Evolutionary conservation across 2,329 filamentous ascomycete species (phyloP), one percentile per base, ranked within the genome.

Genomic region (Periconia digitata): DNA sequence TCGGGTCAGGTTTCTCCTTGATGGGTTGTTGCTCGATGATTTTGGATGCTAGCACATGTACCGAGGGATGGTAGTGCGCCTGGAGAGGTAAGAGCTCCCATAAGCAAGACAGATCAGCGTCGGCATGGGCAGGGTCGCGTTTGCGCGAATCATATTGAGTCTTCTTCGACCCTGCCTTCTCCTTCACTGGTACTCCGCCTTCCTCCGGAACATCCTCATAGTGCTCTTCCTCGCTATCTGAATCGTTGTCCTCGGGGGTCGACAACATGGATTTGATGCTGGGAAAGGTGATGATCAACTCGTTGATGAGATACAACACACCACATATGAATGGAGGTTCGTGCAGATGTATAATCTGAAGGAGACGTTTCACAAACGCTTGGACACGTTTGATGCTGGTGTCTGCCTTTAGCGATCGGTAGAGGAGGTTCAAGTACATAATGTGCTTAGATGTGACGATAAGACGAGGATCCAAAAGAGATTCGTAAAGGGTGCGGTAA

Each of bases 401-500:
- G 63, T 99, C 94, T 29, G 86, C 84, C 75, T 95, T 97, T 53
- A 99, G 75, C 12, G 92, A 85, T 58, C 90, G 86, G 71, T 92
- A 94, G 3, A 99, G 75, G 15, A 99, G 79, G 66, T 99, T 99
- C 52, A 99, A 81, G 66, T 96, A 99, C 60, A 99, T 81, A 27
- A 92, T 86, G 68, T 99, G 92, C 73, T 99, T 99, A 2, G 92
- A 97, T 5, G 92, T 96, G 1, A 83, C 87, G 45, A 91, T 79
- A 5, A 99, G 82, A 27, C 94, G 87, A 3, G 92, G 91, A 64
- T 99, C 94, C 24, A 97, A 75, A 20, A 99, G 79, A 7, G 92
- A 96, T 73, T 99, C 94, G 71, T 99, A 99, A 2, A 99, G 77
- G 8, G 92, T 96, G 43, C 91, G 83, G 75, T 97, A 99, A 76